Evolutionary conservation across 495 filamentous ascomycete genomes (phyloP), one percentile per base, ranked within the genome.

Genomic region (Daldinia bambusicola): DNA sequence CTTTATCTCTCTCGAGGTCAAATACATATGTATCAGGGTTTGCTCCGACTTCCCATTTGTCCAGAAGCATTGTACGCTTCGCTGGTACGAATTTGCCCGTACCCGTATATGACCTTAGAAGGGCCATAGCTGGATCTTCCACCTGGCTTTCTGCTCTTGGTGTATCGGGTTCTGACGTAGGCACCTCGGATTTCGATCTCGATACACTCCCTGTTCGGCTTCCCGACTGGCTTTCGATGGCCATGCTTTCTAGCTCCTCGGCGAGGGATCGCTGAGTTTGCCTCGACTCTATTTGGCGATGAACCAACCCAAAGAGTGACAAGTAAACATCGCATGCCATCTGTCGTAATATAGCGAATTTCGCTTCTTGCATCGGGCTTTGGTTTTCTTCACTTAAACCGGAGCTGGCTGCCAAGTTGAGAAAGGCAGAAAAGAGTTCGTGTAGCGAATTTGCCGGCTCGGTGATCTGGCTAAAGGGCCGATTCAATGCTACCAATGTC

Each of bases 31-130:
- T 38, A 5, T 53, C 53, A 10, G 68, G 67, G 30, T 69, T 57
- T 1, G 65, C 71, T 0, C 74, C 75, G 12, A 77, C 36, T 52
- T 72, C 40, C 75, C 75, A 77, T 52, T 77, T 77, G 9, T 77
- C 75, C n/a, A 77, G 53, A 31, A 77, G 74, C 48, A 52, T 63
- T 4, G 65, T 68, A 12, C 62, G 64, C 52, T 76, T 77, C 3
- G 50, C 36, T 6, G 70, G 62, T 26, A 74, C 67, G 26, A 70
- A 77, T 12, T 70, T 74, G 40, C 75, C 75, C 1, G 63, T 77
- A 36, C 75, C 74, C 10, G 74, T 77, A 48, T 77, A 77, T 26
- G 70, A 50, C 48, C 74, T 67, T 10, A 77, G 12, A 26, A 77
- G 69, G 36, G 60, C 14, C 75, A 77, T 75, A 10, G 75, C 68